phyloP scores from a whole-genome alignment of 305 asterid species.

The Rubia balearica region DNA sequence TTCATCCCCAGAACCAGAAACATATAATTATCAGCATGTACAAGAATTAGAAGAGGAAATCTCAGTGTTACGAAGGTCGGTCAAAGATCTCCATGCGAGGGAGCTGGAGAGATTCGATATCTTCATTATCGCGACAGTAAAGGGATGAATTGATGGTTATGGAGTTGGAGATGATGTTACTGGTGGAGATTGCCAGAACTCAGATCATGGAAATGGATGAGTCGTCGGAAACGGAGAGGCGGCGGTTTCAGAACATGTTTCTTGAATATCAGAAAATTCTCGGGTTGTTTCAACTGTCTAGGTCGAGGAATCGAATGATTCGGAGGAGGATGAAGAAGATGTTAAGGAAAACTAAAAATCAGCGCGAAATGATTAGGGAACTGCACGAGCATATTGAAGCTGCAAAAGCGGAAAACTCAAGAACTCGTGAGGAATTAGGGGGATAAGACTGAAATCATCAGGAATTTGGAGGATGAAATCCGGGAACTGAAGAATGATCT shows the following conservation, averaged over 20 bases:
- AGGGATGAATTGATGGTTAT: conserved; percentile 34
- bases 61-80: conserved; percentile 17
- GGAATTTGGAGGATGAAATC: conserved; percentile 36
- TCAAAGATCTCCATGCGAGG: conserved; percentile 29
- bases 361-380: conserved; percentile 22
- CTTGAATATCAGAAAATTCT: conserved; percentile 24
- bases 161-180: conserved; percentile 37
- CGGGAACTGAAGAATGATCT: conserved; percentile 30
- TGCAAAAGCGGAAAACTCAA: conserved; percentile 32
- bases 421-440: conserved; percentile 26
- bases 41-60: conserved; percentile 29
- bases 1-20: conserved; percentile 4
- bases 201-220: conserved; percentile 34
- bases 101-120: conserved; percentile 27
- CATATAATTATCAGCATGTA: background rate
- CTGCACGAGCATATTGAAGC: conserved; percentile 27
- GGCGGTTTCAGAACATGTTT: conserved; percentile 32
- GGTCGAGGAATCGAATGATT: conserved; percentile 39
- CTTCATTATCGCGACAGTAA: conserved; percentile 36
- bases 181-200: conserved; percentile 32
- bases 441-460: conserved; percentile 22
- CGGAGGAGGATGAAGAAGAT: conserved; percentile 40
- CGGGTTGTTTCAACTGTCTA: conserved; percentile 30
- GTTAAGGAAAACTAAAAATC: conserved; percentile 21
- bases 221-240: conserved; percentile 29